Conservation (phyloP, 2,329 filamentous ascomycete species). For the Escovopsis sp. region DNA sequence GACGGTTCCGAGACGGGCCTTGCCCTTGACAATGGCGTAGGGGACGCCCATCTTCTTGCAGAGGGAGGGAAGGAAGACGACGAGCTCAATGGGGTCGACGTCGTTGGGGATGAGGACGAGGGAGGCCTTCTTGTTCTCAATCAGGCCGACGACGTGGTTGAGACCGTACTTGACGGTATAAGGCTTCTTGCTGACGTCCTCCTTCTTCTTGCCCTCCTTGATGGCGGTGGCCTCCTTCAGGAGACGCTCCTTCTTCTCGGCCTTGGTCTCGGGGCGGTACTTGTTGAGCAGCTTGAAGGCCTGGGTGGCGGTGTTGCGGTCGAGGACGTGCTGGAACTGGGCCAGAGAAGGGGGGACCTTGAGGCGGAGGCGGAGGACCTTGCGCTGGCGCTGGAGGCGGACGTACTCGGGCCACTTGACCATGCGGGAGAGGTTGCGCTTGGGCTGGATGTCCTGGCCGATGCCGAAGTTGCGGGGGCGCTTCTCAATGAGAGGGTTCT, state of each 20-base stretch:
- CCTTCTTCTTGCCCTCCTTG: slow-evolving; percentile 99
- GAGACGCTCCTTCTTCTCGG: slow-evolving; percentile 99
- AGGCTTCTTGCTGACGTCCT: slow-evolving; percentile 99
- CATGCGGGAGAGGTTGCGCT: slow-evolving; percentile 92
- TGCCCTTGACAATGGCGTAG: slow-evolving; percentile 99
- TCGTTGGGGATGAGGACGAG: slow-evolving; percentile 98
- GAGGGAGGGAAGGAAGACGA: slow-evolving; percentile 96
- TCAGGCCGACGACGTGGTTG: slow-evolving; percentile 95
- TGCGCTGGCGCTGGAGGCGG: slow-evolving; percentile 82
- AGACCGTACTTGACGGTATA: slow-evolving; percentile 99
- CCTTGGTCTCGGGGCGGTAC: slow-evolving; percentile 98
- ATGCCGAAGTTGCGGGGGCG: slow-evolving; percentile 95
- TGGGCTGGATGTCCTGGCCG: slow-evolving; percentile 96
- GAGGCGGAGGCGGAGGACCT: slow-evolving; percentile 96
- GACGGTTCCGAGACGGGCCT: slow-evolving; percentile 95
- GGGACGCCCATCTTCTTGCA: slow-evolving; percentile 99
- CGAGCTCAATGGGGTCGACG: slow-evolving; percentile 98
- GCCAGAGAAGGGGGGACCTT: slow-evolving; percentile 96
- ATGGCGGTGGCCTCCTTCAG: slow-evolving; percentile 96
- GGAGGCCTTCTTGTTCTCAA: slow-evolving; percentile 99
- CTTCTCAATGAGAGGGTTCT: slow-evolving; percentile 99
- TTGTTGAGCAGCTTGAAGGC: slow-evolving; percentile 99
- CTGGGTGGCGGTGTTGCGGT: slow-evolving; percentile 93
- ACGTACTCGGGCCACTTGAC: slow-evolving; percentile 99
- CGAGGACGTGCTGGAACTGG: slow-evolving; percentile 95